Conservation (phyloP, 148 eudicot species). For the Salicornia ramosissima region DNA sequence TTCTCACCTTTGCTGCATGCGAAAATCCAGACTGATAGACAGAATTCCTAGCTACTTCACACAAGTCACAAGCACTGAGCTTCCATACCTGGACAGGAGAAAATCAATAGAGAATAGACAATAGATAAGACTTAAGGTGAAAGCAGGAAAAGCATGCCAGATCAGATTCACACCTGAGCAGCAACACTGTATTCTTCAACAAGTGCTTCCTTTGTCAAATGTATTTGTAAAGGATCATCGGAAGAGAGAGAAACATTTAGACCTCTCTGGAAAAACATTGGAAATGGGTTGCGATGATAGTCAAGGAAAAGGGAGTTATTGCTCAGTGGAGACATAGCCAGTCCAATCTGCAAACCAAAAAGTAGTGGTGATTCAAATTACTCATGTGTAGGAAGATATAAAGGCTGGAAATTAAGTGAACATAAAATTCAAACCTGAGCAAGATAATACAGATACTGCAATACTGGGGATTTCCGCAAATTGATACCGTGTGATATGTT, state of each 20-base stretch:
- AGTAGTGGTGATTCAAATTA: not conserved
- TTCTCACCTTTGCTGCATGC: constrained; percentile 67
- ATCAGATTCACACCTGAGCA: constrained; percentile 44
- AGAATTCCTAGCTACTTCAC: constrained; percentile 84
- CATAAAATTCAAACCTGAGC: constrained; percentile 48
- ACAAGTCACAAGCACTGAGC: constrained; percentile 73
- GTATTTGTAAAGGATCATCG: constrained; percentile 83
- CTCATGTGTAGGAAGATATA: not conserved
- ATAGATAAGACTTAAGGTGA: not conserved
- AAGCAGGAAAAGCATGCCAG: constrained; percentile 1
- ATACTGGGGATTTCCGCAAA: constrained; percentile 72
- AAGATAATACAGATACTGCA: constrained; percentile 77
- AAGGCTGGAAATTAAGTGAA: not conserved
- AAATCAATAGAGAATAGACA: constrained; percentile 13
- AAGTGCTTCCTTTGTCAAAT: constrained; percentile 75
- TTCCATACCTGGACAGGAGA: constrained; percentile 63
- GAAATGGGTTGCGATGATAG: constrained; percentile 78
- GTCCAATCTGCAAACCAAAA: constrained; percentile 48
- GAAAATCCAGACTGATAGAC: constrained; percentile 81
- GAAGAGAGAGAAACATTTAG: constrained; percentile 77
- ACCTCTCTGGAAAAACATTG: constrained; percentile 75
- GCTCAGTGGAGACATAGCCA: constrained; percentile 83
- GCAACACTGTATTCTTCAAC: constrained; percentile 84
- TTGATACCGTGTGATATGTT: constrained; percentile 80
- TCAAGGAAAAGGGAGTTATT: constrained; percentile 78